These are phyloP conservation scores for Bipolaris gigantea DNA, from an alignment of 2,329 filamentous ascomycete species.

Conservation along the genomic window DNA sequence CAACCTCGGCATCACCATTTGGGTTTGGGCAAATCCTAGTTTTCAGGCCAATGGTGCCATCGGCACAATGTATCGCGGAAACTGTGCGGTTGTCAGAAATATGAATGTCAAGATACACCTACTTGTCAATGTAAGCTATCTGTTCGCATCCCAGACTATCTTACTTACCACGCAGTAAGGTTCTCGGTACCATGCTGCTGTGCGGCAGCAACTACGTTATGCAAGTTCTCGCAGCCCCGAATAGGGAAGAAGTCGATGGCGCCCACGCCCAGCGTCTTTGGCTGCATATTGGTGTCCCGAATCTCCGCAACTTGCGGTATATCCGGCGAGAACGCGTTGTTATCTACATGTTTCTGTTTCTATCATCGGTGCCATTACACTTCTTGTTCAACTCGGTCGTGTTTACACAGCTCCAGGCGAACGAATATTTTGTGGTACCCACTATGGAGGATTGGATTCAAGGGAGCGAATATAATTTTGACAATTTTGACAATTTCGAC, in stretches of 20 bases:
- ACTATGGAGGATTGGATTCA: conserved; percentile 16
- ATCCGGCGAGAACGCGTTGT: conserved; percentile 1
- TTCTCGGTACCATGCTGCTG: conserved; percentile 41
- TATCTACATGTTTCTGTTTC: conserved; percentile 9
- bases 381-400: conserved; percentile 25
- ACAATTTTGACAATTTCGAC: conserved; percentile 1
- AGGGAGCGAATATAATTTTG: conserved; percentile 11
- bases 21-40: neutral
- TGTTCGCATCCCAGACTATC: too few species aligned
- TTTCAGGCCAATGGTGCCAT: neutral
- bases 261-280: conserved; percentile 39
- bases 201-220: conserved; percentile 33
- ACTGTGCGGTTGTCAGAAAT: neutral
- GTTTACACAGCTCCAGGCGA: conserved; percentile 21
- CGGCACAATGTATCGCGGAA: neutral
- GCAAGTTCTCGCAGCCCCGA: conserved; percentile 31
- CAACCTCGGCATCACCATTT: neutral
- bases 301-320: conserved; percentile 13
- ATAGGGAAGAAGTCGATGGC: conserved; percentile 21
- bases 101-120: neutral
- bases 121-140: neutral
- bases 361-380: conserved; percentile 20
- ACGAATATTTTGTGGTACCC: conserved; percentile 17
- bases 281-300: conserved; percentile 49
- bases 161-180: conserved; percentile 47